These are phyloP conservation scores for Evernia prunastri DNA, from an alignment of 495 filamentous ascomycete genomes.

Conservation along the genomic window DNA sequence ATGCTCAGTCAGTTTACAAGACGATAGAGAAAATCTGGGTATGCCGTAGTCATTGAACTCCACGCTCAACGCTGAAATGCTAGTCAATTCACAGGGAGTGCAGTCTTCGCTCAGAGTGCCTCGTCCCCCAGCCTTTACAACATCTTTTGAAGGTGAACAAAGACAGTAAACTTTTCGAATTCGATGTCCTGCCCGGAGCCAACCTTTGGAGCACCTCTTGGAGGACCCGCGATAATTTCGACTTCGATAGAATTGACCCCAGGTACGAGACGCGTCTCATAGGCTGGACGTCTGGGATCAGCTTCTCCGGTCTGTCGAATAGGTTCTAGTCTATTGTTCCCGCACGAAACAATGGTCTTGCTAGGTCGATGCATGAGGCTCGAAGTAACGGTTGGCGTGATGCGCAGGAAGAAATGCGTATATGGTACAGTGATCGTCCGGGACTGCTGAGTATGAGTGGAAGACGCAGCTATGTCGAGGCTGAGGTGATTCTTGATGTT, in stretches of 20 bases:
- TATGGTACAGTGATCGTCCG: slow-evolving; percentile 58
- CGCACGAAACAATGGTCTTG: slow-evolving; percentile 56
- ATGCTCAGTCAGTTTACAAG: neutral
- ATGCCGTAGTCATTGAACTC: neutral
- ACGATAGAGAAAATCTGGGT: neutral
- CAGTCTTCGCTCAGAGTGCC: neutral
- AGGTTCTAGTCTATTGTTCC: slow-evolving; percentile 39
- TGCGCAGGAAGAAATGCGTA: slow-evolving; percentile 57
- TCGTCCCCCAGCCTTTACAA: neutral
- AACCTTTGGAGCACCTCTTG: slow-evolving; percentile 47
- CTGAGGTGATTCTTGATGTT: slow-evolving; percentile 46
- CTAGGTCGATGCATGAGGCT: slow-evolving; percentile 52
- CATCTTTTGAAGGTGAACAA: slow-evolving; percentile 45
- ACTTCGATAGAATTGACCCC: slow-evolving; percentile 62
- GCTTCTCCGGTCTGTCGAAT: slow-evolving; percentile 42
- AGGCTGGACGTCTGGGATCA: slow-evolving; percentile 45
- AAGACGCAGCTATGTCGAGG: slow-evolving; percentile 54
- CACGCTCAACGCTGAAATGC: slow-evolving; percentile 1
- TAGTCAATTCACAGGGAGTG: neutral
- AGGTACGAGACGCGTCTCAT: slow-evolving; percentile 53
- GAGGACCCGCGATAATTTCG: slow-evolving; percentile 56
- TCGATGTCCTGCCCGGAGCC: slow-evolving; percentile 54
- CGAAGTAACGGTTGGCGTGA: slow-evolving; percentile 53
- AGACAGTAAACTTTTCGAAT: slow-evolving; percentile 60
- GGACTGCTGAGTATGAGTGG: slow-evolving; percentile 57